Evolutionary conservation across 2,329 filamentous ascomycete species (phyloP), one percentile per base, ranked within the genome.

Genomic region (Fusarium sp.): DNA sequence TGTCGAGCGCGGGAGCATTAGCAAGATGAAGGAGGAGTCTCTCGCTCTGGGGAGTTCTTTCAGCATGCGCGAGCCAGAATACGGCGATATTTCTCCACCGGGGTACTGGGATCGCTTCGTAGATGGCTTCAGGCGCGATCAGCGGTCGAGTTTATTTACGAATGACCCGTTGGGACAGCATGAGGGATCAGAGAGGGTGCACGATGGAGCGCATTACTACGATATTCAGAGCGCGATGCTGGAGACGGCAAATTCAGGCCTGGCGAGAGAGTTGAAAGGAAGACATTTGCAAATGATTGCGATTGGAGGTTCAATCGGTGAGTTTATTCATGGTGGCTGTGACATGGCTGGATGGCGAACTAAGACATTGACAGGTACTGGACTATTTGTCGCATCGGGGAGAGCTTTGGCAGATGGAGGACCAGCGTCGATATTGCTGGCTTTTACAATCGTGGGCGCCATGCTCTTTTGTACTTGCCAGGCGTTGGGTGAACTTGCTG

Each of bases 211-310:
- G 3, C 84, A 86, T 59, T 86, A 86, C 75, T 89, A 85, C 70
- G 86, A 89, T 73, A 69, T 89, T 52, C 84, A 83, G 28, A 80
- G 81, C 71, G 89, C 87, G 47, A 86, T 93, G 76, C 81, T 93
- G 69, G 91, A 94, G 76, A 94, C 93, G 3, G 92, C 93, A 6
- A 86, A 90, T 69, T 91, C 92, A 44, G 89, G 91, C 10, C 84
- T 98, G 50, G 89, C 92, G 50, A 86, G 94, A 75, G 91, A 89
- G 78, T 81, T 97, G 71, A 96, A 97, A 81, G 89, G 90, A 21
- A 86, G 94, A 47, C 95, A 98, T 83, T 78, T 98, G 77, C 94
- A 98, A 83, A 98, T 98, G 95, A 98, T 98, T 84, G 95, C 95
- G 16, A 97, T 98, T 71, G 94, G 94, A 73, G 94, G 94, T 42